Base-by-base conservation (phyloP, 257 asterid species). In the Jasminum sambac region DNA sequence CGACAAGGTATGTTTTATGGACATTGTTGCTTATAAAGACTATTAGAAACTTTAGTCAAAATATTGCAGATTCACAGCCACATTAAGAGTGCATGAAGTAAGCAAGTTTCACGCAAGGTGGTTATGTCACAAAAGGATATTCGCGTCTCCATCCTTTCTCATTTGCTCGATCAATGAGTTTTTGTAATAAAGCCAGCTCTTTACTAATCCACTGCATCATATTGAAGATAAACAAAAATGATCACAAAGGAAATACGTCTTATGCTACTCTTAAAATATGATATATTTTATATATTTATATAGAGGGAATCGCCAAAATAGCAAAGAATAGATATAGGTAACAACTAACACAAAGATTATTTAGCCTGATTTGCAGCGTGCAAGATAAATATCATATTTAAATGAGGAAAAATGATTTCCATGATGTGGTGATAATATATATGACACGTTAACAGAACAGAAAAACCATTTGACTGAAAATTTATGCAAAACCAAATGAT, bases 141-240 rank as follows among this genome's bases (percentile, higher is more conserved):
- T 87, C 83, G 3, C 78, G 69, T 74, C 94, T 89, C 89, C 95
- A 80, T 68, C 98, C 98, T 86, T 90, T 89, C 79, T 87, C 98
- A 74, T 87, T 86, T 75, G 96, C 92, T 12, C 38, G 84, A 12
- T 85, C 87, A 26, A 84, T 85, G 72, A 48, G 87, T 16, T 34
- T 66, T 63, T 67, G 75, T 89, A 89, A 64, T 76, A 75, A 46
- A 59, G 30, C 63, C 84, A 91, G 84, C 77, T 94, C 90, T 81
- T 80, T 83, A 40, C 21, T 64, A 88, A 94, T 89, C 90, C 89
- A 64, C 98, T 94, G 89, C 75, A 37, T 74, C 42, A 40, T 30
- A 73, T 17, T 57, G 59, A 69, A 72, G 36, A 62, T 63, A 62
- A 77, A 19, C 72, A 73, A 72, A 44, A 62, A 39, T 46, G 58